Evolutionary conservation across 164 flowering plant genomes (phyloP), one percentile per base, ranked within the genome.

Genomic region (Cinnamomum chago): DNA sequence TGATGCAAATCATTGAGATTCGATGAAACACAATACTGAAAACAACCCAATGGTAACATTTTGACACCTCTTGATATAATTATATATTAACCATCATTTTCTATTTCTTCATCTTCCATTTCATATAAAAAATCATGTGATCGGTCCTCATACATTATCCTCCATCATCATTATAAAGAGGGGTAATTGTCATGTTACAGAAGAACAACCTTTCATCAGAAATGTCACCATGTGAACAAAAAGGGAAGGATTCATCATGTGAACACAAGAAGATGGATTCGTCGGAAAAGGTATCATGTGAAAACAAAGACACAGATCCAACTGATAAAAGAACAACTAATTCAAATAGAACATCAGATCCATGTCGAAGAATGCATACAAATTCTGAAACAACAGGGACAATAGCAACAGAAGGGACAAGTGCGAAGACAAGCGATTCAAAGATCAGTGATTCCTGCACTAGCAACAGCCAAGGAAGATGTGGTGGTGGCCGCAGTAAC

Each of bases 191-290:
- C 25, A 18, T 33, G 30, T n/a, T 13, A n/a, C 6, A 25, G 64
- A 20, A 14, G 5, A 5, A 6, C 20, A 60, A n/a, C 24, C 5
- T 40, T 40, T 9, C 47, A 40, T 5, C 47, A 4, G 20, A 14
- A 15, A 9, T 28, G 50, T 33, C 55, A 22, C 2, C 9, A 15
- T 2, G 12, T 50, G 23, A 9, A 69, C n/a, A 28, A 27, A 62
- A 7, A 15, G 64, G n/a, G 23, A 18, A 30, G 24, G 3, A 25
- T 62, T 25, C 11, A 72, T 64, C 15, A 64, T 23, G 67, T 64
- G 67, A 6, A 70, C 82, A 81, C 84, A 80, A 70, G 75, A 74
- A 68, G 73, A 74, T 69, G 73, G 65, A 50, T 62, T 65, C 72
- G 60, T 70, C 79, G 24, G 82, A 81, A 66, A 77, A 75, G 69